phyloP scores from a whole-genome alignment of 441 rosid genomes.

The Eutrema salsugineum region DNA sequence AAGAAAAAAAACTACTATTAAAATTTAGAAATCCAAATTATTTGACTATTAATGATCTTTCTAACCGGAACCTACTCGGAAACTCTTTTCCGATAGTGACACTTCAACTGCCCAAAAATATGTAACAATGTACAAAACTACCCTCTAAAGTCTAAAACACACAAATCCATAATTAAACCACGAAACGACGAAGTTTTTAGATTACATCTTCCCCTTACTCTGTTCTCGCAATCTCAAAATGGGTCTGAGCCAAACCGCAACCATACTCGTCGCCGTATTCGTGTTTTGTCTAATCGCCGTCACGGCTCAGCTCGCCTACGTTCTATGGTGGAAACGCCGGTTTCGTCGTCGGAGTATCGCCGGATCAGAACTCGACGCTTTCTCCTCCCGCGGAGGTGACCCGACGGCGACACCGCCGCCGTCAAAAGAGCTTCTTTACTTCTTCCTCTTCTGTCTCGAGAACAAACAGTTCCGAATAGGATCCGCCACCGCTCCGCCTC shows the following conservation, averaged over 20 bases:
- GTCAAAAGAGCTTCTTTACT: slow-evolving; percentile 73
- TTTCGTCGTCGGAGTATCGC: slow-evolving; percentile 31
- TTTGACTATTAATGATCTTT: slow-evolving; percentile 20
- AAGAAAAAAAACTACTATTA: neutral
- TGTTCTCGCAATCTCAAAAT: neutral
- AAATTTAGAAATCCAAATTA: neutral
- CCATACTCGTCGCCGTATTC: slow-evolving; percentile 43
- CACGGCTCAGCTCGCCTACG: slow-evolving; percentile 42
- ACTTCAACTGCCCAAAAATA: slow-evolving; percentile 6
- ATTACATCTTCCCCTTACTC: slow-evolving; percentile 19
- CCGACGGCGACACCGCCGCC: slow-evolving; percentile 25
- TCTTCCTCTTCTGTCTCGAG: slow-evolving; percentile 50
- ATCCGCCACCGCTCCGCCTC: slow-evolving; percentile 37
- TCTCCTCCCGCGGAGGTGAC: slow-evolving; percentile 23
- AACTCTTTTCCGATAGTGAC: slow-evolving; percentile 22
- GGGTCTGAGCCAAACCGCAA: slow-evolving; percentile 33
- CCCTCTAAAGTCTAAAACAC: neutral
- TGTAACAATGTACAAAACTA: neutral
- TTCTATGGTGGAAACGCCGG: slow-evolving; percentile 43
- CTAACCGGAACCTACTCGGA: slow-evolving; percentile 32
- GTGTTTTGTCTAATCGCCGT: slow-evolving; percentile 35
- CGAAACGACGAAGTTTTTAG: slow-evolving; percentile 3
- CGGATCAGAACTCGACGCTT: slow-evolving; percentile 16
- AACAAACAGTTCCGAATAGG: slow-evolving; percentile 56
- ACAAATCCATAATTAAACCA: neutral